Evolutionary conservation across 208 protist genomes (phyloP), one percentile per base, ranked within the genome.

Genomic region (Leishmania mexicana): DNA sequence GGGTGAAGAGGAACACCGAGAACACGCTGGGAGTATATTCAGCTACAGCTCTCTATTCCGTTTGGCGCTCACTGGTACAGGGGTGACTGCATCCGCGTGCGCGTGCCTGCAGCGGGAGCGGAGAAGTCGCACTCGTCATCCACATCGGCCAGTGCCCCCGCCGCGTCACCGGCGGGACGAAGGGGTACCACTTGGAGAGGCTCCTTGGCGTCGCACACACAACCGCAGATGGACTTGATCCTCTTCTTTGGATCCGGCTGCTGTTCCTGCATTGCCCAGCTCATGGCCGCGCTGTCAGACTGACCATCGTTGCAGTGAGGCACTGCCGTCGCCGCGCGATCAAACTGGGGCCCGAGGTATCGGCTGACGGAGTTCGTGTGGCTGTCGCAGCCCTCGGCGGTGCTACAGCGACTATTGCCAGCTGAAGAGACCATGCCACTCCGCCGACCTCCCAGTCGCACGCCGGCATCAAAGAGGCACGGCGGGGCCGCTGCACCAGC

Each of bases 41-140:
- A 35, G 24, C 68, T 15, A 31, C 21, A 38, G 28, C 35, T 6
- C 7, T 1, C 8, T 17, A 51, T 35, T 19, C 5, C 40, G 11
- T 7, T 31, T 15, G 38, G 31, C 17, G 7, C 31, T 71, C 65
- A 79, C 7, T 40, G 19, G 53, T 45, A 81, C 8, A 62, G 24
- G 3, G 84, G 84, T 13, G 84, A 85, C 76, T 88, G 79, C 77
- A 85, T 40, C 73, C 87, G 79, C 53, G 88, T 83, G 38, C 87
- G 79, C 31, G 85, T 81, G 65, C 87, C 80, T 11, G 76, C 71
- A 4, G 80, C 64, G 47, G 79, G 79, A 40, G 68, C 64, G 49
- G 81, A 53, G 79, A 76, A 49, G 42, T 84, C 80, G 57, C 19
- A 31, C 38, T 84, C 84, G 35, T 84, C 77, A 13, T 81, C 64